Conservation (phyloP, 805 yeast genomes). For the Saccharomycopsis fermentans region DNA sequence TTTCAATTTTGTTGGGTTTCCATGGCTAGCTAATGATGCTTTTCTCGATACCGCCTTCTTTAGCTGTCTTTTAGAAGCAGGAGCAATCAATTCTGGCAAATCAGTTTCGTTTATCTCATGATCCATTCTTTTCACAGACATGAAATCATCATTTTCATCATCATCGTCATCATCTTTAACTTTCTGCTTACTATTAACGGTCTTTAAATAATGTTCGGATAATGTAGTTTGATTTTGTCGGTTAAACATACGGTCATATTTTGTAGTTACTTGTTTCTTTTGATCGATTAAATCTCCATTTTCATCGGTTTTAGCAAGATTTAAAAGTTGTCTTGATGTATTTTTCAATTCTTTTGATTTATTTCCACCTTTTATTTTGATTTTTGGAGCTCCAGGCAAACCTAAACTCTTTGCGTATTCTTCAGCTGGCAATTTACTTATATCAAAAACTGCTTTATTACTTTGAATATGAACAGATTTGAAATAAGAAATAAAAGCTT, state of each 20-base stretch:
- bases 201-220: slow-evolving; percentile 75
- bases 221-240: slow-evolving; percentile 87
- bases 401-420: slow-evolving; percentile 83
- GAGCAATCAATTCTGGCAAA: slow-evolving; percentile 47
- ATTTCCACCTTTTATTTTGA: slow-evolving; percentile 52
- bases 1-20: slow-evolving; percentile 64
- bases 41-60: slow-evolving; percentile 86
- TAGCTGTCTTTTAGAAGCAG: slow-evolving; percentile 73
- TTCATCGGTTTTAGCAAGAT: slow-evolving; percentile 45
- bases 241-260: slow-evolving; percentile 92
- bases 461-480: slow-evolving; percentile 77
- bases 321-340: slow-evolving; percentile 58
- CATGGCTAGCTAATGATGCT: slow-evolving; percentile 47
- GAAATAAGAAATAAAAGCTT: slow-evolving; percentile 88
- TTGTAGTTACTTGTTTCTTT: slow-evolving; percentile 57
- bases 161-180: slow-evolving; percentile 34
- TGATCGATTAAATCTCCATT: slow-evolving; percentile 48
- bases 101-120: slow-evolving; percentile 60
- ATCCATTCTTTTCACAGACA: slow-evolving; percentile 68
- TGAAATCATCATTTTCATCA: slow-evolving; percentile 61
- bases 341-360: slow-evolving; percentile 67
- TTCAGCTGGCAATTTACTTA: slow-evolving; percentile 69
- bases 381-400: slow-evolving; percentile 91
- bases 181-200: slow-evolving; percentile 39
- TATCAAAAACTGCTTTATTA: slow-evolving; percentile 76